phyloP scores from a whole-genome alignment of 352 stramenopile genomes.

The Albugo candida region DNA sequence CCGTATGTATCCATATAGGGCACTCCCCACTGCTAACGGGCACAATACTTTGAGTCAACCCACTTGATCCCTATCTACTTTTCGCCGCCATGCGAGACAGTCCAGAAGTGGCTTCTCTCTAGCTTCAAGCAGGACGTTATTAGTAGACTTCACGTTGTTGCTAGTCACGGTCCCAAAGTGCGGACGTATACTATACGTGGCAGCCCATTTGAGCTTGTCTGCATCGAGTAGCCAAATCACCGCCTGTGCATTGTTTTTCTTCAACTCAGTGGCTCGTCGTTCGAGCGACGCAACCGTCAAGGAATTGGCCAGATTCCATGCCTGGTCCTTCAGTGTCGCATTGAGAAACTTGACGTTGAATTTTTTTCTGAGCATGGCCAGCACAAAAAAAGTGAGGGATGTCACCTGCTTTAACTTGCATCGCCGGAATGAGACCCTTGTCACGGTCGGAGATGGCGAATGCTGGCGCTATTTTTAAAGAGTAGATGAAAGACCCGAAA shows the following conservation, averaged over 20 bases:
- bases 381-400: slow-evolving; percentile 2
- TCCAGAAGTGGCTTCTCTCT: background rate
- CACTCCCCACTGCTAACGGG: no score
- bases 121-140: background rate
- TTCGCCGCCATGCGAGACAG: no score
- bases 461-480: background rate
- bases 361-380: slow-evolving; percentile 1
- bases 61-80: no score
- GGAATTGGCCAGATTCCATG: background rate
- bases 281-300: background rate
- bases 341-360: slow-evolving; percentile 6
- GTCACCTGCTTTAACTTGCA: background rate
- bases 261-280: background rate
- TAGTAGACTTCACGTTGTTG: slow-evolving; percentile 5
- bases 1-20: no score
- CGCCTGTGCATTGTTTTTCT: background rate
- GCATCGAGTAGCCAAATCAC: background rate
- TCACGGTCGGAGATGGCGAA: background rate
- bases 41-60: no score
- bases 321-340: background rate
- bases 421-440: background rate
- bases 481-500: background rate
- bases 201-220: background rate
- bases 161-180: background rate
- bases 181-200: background rate